Evolutionary conservation across 176 grass and related monocot genomes (phyloP).

Genomic region (Avena eriantha): DNA sequence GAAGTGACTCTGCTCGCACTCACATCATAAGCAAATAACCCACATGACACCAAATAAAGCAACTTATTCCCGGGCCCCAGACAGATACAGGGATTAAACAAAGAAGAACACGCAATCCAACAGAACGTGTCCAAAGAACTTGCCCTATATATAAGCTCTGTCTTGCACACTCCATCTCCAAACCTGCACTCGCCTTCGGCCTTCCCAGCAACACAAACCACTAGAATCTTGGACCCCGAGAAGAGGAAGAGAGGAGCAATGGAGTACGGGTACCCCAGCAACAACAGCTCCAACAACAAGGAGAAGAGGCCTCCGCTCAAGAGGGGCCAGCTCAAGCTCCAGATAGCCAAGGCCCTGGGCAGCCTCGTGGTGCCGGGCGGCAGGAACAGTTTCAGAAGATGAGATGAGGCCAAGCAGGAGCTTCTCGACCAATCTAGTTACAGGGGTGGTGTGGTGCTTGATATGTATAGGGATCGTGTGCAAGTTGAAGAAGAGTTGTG

Average conservation of each 20-base stretch:
- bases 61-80: constrained; percentile 31
- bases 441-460: neutral
- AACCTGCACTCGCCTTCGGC: neutral
- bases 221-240: too few species aligned
- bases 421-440: neutral
- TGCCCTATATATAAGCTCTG: constrained; percentile 8
- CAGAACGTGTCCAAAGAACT: constrained; percentile 4
- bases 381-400: constrained; percentile 50
- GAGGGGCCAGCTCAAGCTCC: constrained; percentile 66
- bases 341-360: constrained; percentile 41
- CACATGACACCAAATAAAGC: constrained; percentile 21
- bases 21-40: neutral
- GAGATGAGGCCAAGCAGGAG: neutral
- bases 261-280: constrained; percentile 49
- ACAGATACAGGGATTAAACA: neutral
- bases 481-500: neutral
- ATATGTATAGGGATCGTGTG: constrained; percentile 4
- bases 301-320: constrained; percentile 56
- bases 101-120: neutral
- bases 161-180: constrained; percentile 7
- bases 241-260: constrained; percentile 14
- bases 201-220: constrained; percentile 15
- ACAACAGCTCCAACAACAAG: constrained; percentile 30
- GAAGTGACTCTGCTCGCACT: constrained; percentile 23
- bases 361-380: constrained; percentile 32